phyloP scores from a whole-genome alignment of 768 basidiomycete genomes.

The Suillus discolor region DNA sequence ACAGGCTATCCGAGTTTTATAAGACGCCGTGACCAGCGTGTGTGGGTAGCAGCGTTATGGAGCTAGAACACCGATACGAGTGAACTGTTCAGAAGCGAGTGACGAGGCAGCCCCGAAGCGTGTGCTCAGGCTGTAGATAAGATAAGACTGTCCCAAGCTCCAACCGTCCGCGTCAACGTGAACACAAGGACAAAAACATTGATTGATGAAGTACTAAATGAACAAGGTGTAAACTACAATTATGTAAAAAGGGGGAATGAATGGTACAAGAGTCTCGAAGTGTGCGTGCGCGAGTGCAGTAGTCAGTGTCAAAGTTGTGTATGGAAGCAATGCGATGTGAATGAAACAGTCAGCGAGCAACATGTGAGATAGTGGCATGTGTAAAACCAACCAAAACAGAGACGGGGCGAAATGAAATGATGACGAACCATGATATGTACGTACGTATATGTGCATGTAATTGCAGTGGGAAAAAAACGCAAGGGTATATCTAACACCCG shows the following conservation, averaged over 20 bases:
- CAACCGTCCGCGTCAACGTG: no score
- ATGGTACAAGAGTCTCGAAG: not conserved
- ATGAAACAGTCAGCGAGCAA: not conserved
- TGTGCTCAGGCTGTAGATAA: no score
- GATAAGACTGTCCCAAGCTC: not conserved
- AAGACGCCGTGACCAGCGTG: no score
- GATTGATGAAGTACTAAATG: not conserved
- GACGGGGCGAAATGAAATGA: not conserved
- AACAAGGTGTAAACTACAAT: not conserved
- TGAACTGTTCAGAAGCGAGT: no score
- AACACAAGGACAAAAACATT: not conserved
- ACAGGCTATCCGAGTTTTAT: no score
- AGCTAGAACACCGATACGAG: no score
- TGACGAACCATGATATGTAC: not conserved
- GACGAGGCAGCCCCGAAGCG: no score
- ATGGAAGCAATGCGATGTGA: not conserved
- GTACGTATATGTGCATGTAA: not conserved
- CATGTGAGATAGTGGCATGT: not conserved
- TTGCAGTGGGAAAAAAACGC: not conserved
- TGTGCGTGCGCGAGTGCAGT: not conserved
- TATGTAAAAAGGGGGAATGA: not conserved
- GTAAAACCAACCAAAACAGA: not conserved
- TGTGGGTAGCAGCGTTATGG: no score
- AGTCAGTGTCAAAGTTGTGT: not conserved
- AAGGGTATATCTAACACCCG: not conserved